phyloP scores from a whole-genome alignment of 306 rosid species.

The Pachyrhizus erosus region DNA sequence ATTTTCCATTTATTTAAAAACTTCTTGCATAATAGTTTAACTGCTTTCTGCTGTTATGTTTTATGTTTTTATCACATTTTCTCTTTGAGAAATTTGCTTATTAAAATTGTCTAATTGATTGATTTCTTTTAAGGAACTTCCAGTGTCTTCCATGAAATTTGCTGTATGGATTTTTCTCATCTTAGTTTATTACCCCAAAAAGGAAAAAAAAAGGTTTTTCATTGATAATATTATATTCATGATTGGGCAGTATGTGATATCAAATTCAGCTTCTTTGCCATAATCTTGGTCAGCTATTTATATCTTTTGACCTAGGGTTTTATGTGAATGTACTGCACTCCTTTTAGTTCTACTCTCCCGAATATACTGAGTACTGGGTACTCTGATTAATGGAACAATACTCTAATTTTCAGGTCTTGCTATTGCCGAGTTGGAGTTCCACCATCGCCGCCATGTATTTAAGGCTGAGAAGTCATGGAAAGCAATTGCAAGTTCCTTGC shows the following conservation, averaged over 20 bases:
- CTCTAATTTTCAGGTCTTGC: conserved; percentile 65
- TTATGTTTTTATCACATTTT: not conserved
- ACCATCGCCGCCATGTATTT: conserved; percentile 54
- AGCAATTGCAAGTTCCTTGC: conserved; percentile 72
- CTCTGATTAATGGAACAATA: conserved; percentile 23
- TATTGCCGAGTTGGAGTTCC: conserved; percentile 76
- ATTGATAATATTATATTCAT: not conserved
- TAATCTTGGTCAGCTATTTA: not conserved
- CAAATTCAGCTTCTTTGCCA: conserved; percentile 9
- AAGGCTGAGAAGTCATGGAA: conserved; percentile 89
- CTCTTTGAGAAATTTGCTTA: not conserved
- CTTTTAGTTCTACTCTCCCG: not conserved
- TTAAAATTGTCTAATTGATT: not conserved
- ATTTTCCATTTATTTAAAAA: conserved; percentile 11
- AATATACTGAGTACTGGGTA: not conserved
- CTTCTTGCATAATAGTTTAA: not conserved
- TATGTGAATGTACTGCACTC: conserved; percentile 5
- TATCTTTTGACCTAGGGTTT: not conserved
- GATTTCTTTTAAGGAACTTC: too few species aligned
- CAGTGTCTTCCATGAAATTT: not conserved
- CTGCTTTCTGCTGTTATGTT: conserved; percentile 13
- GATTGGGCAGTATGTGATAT: not conserved
- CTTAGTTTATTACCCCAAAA: not conserved
- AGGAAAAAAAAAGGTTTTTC: not conserved
- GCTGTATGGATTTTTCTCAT: not conserved